phyloP scores from a whole-genome alignment of 805 yeast genomes.

The Tetrapisispora pingtungensis region DNA sequence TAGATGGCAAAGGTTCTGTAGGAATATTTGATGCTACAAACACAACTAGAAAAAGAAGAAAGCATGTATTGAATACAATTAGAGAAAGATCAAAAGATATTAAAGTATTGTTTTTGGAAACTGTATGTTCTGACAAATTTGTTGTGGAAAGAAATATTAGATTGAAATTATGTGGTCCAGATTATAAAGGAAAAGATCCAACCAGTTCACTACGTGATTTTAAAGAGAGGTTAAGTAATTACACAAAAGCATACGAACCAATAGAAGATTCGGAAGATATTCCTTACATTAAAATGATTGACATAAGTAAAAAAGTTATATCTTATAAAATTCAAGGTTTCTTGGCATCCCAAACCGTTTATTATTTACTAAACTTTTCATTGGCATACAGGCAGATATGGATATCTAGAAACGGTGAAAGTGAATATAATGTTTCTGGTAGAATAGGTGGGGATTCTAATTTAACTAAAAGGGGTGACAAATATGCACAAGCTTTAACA shows the following conservation, averaged over 20 bases:
- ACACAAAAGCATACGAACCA: slow-evolving; percentile 84
- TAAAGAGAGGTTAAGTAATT: slow-evolving; percentile 66
- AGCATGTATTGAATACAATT: slow-evolving; percentile 46
- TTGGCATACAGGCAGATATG: slow-evolving; percentile 83
- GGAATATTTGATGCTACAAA: slow-evolving; percentile 88
- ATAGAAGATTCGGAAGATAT: slow-evolving; percentile 67
- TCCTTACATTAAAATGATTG: slow-evolving; percentile 90
- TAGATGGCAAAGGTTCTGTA: slow-evolving; percentile 77
- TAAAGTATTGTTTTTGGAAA: slow-evolving; percentile 76
- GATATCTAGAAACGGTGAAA: slow-evolving; percentile 93
- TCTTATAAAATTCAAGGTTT: slow-evolving; percentile 84
- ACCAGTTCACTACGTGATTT: slow-evolving; percentile 72
- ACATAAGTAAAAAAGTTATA: slow-evolving; percentile 89
- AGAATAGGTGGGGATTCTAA: slow-evolving; percentile 86
- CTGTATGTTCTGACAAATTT: slow-evolving; percentile 71
- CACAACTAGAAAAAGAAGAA: slow-evolving; percentile 57
- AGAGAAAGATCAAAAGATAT: slow-evolving; percentile 49
- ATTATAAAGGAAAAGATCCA: slow-evolving; percentile 78
- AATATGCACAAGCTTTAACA: slow-evolving; percentile 62
- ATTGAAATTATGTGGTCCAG: slow-evolving; percentile 86
- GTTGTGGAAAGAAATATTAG: slow-evolving; percentile 77
- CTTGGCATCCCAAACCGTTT: slow-evolving; percentile 85
- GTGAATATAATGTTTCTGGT: slow-evolving; percentile 74
- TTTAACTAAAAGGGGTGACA: slow-evolving; percentile 68
- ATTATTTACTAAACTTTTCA: slow-evolving; percentile 81